A percentile compares a stretch with the other conserved stretches of the same genome.
Evolutionary conservation across 768 basidiomycete species (phyloP).

Genomic region (Leucocoprinus birnbaumii): DNA sequence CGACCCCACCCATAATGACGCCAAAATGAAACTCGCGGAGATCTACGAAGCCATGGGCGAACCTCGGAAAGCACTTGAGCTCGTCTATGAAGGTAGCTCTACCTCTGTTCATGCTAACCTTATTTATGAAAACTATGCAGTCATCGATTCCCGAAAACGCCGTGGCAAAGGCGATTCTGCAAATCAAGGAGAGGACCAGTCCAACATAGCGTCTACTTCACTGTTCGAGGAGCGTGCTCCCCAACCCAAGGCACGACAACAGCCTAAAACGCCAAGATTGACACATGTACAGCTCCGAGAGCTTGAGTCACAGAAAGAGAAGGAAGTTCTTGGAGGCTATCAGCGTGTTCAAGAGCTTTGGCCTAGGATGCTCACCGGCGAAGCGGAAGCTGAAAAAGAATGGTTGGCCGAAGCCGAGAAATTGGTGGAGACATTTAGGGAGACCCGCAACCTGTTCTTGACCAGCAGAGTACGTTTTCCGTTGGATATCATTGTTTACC

Average conservation of each 20-base stretch:
- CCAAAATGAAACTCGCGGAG: slow-evolving; percentile 88
- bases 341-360: slow-evolving; percentile 59
- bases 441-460: slow-evolving; percentile 81
- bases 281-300: slow-evolving; percentile 57
- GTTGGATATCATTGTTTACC: background rate
- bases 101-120: too few species aligned
- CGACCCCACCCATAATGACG: slow-evolving; percentile 76
- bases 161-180: slow-evolving; percentile 22
- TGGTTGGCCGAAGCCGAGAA: slow-evolving; percentile 87
- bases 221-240: slow-evolving; percentile 64
- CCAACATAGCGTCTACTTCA: slow-evolving; percentile 33
- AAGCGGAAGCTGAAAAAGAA: slow-evolving; percentile 51
- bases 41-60: slow-evolving; percentile 85
- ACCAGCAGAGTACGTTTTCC: slow-evolving; percentile 61
- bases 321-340: slow-evolving; percentile 59
- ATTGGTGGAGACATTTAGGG: slow-evolving; percentile 85
- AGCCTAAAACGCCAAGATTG: slow-evolving; percentile 38
- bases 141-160: slow-evolving; percentile 61
- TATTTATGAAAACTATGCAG: slow-evolving; percentile 25
- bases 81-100: slow-evolving; percentile 76
- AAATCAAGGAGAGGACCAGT: slow-evolving; percentile 16
- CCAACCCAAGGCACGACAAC: slow-evolving; percentile 30
- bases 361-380: slow-evolving; percentile 45
- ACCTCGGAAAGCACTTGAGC: slow-evolving; percentile 74
- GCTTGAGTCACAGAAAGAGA: slow-evolving; percentile 65